Conservation (phyloP, 2,329 filamentous ascomycete genomes). For the Trichoderma sp. region DNA sequence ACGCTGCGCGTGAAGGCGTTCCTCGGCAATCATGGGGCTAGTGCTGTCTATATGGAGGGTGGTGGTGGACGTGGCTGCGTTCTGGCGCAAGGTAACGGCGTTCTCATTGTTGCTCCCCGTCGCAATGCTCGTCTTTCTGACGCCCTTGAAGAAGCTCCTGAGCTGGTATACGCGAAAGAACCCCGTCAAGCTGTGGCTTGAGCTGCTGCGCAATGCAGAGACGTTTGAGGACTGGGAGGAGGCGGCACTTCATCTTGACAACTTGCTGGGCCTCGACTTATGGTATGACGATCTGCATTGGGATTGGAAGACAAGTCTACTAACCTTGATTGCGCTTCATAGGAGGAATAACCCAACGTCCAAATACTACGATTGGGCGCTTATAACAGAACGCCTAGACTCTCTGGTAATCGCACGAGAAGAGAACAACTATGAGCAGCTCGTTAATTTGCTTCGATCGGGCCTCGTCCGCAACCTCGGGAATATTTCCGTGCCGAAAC, state of each 20-base stretch:
- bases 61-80: slow-evolving; percentile 63
- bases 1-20: slow-evolving; percentile 39
- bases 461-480: slow-evolving; percentile 84
- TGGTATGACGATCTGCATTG: slow-evolving; percentile 58
- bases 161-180: slow-evolving; percentile 70
- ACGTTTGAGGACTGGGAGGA: slow-evolving; percentile 86
- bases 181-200: slow-evolving; percentile 66
- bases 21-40: slow-evolving; percentile 49
- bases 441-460: slow-evolving; percentile 80
- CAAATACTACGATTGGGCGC: slow-evolving; percentile 81
- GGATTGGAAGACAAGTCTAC: background rate
- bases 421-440: slow-evolving; percentile 70
- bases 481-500: slow-evolving; percentile 78
- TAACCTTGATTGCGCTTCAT: slow-evolving; percentile 22
- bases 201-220: slow-evolving; percentile 66
- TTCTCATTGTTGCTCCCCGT: slow-evolving; percentile 16
- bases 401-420: slow-evolving; percentile 71
- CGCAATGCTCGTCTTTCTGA: slow-evolving; percentile 33
- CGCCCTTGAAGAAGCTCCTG: slow-evolving; percentile 62
- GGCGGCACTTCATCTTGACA: slow-evolving; percentile 81
- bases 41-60: slow-evolving; percentile 59
- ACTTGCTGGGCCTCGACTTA: slow-evolving; percentile 75
- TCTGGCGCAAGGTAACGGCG: slow-evolving; percentile 62
- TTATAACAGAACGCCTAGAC: slow-evolving; percentile 77
- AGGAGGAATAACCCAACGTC: slow-evolving; percentile 83